Evolutionary conservation across 169 alveolate species (phyloP).

Genomic region (Plasmodium inui): DNA sequence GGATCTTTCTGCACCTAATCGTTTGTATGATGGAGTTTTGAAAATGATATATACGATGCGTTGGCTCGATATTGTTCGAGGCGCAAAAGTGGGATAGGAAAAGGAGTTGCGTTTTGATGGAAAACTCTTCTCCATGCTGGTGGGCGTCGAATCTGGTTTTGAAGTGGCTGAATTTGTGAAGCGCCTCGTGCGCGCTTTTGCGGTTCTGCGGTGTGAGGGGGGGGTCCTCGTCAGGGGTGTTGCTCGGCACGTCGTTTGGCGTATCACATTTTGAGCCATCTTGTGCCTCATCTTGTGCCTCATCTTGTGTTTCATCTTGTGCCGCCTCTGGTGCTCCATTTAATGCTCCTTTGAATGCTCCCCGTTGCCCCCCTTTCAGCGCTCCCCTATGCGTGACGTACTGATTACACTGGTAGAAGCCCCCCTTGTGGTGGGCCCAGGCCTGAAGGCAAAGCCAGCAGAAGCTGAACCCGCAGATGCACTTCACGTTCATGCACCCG

Average conservation of each 20-base stretch:
- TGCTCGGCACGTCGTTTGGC: neutral
- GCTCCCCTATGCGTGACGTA: neutral
- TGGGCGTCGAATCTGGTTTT: constrained; percentile 67
- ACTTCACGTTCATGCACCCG: constrained; percentile 62
- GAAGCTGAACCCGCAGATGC: constrained; percentile 56
- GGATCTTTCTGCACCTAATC: constrained; percentile 40
- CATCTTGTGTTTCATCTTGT: neutral
- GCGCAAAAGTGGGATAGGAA: constrained; percentile 28
- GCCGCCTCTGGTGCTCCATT: neutral
- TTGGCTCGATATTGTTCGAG: neutral
- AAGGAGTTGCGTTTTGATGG: constrained; percentile 32
- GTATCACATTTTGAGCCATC: neutral
- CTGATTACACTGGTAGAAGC: constrained; percentile 56
- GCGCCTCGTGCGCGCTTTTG: constrained; percentile 16
- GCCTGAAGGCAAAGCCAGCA: constrained; percentile 50
- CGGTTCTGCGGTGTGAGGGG: neutral
- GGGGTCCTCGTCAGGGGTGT: neutral
- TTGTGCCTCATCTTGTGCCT: neutral
- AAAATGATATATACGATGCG: constrained; percentile 8
- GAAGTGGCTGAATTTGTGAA: constrained; percentile 36
- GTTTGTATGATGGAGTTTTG: constrained; percentile 55
- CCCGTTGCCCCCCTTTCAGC: neutral
- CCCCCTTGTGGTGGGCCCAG: constrained; percentile 63
- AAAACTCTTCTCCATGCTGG: constrained; percentile 39
- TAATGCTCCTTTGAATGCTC: neutral